Percentiles rank a stretch among this genome's conserved stretches.
Evolutionary conservation across 805 yeast genomes (phyloP).

Genomic region (Yamadazyma takamatsuzukensis): DNA sequence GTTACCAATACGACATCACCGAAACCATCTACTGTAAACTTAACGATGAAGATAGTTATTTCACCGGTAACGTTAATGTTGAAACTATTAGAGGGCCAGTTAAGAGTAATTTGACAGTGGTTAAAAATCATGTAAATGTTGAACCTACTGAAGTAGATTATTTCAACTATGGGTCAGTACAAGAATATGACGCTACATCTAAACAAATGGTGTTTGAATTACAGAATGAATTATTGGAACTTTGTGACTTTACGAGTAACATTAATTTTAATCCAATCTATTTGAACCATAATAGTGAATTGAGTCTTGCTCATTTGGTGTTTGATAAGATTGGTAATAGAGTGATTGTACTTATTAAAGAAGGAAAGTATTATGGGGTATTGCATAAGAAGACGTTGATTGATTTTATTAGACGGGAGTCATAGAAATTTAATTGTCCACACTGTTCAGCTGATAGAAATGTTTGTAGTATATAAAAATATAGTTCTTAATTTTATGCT

Average conservation of each 20-base stretch:
- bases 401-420: conserved; percentile 32
- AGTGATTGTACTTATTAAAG: conserved; percentile 41
- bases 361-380: conserved; percentile 48
- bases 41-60: conserved; percentile 11
- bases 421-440: too few species aligned
- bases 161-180: conserved; percentile 20
- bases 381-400: conserved; percentile 52
- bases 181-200: conserved; percentile 3
- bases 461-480: too few species aligned
- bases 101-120: conserved; percentile 8
- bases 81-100: conserved; percentile 6
- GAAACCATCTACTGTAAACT: conserved; percentile 30
- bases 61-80: not conserved
- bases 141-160: conserved; percentile 16
- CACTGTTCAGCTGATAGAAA: too few species aligned
- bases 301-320: conserved; percentile 47
- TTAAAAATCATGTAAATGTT: conserved; percentile 4
- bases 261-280: conserved; percentile 47
- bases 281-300: conserved; percentile 44
- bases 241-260: conserved; percentile 38
- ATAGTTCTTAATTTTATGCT: too few species aligned
- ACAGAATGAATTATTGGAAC: conserved; percentile 12
- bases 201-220: conserved; percentile 3
- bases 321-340: conserved; percentile 52
- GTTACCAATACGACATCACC: conserved; percentile 17